phyloP scores from a whole-genome alignment of 139 green algal genomes.

The Deuterostichococcus epilithicus region DNA sequence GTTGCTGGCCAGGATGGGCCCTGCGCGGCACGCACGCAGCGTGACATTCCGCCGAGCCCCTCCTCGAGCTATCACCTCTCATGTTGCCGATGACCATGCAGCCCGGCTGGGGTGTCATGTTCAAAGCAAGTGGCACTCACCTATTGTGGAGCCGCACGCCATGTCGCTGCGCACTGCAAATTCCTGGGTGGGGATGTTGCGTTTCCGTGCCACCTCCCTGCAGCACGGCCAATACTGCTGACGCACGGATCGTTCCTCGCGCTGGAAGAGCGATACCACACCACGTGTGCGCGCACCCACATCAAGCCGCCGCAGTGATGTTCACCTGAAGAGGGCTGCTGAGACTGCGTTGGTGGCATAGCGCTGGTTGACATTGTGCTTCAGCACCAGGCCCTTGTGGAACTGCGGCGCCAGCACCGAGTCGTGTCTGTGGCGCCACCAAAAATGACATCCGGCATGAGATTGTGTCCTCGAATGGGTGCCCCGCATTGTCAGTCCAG shows the following conservation, averaged over 20 bases:
- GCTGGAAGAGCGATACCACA: too few relatives aligned
- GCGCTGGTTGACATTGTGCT: conserved; percentile 96
- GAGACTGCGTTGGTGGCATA: conserved; percentile 89
- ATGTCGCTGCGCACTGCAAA: conserved; percentile 91
- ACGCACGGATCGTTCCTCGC: too few relatives aligned
- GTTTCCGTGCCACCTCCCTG: conserved; percentile 55
- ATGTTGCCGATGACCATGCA: too few relatives aligned
- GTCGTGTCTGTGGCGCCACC: conserved; percentile 65
- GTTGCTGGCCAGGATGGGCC: conserved; percentile 83
- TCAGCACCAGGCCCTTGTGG: conserved; percentile 82
- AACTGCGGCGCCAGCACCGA: conserved; percentile 65
- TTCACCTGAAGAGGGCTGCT: conserved; percentile 77
- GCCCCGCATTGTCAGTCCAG: too few relatives aligned
- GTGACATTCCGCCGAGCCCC: too few relatives aligned
- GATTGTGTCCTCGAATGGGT: not conserved
- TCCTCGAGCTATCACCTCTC: too few relatives aligned
- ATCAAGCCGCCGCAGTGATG: not conserved
- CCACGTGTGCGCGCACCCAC: too few relatives aligned
- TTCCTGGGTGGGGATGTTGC: conserved; percentile 74
- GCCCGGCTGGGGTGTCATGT: too few relatives aligned
- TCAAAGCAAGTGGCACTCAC: not conserved
- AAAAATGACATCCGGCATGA: not conserved
- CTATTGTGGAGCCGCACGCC: conserved; percentile 96
- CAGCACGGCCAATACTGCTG: conserved; percentile 15
- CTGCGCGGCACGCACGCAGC: too few relatives aligned